Evolutionary conservation across 2,329 filamentous ascomycete species (phyloP), one percentile per base, ranked within the genome.

Genomic region (Neopestalotiopsis sp.): DNA sequence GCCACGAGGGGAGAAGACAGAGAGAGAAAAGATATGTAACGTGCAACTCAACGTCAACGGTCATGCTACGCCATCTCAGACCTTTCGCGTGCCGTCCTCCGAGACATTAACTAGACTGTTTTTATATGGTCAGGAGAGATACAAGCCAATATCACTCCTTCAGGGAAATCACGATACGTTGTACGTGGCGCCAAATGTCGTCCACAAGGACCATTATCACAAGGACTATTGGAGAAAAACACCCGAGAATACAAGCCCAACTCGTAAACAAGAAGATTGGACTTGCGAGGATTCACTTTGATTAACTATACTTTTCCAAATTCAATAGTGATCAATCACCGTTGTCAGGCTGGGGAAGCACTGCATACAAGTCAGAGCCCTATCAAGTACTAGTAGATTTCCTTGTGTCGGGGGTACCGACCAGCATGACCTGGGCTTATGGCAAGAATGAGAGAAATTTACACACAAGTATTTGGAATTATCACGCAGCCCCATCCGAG

Each of bases 21-120:
- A 53, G 45, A 38, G 34, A 38, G 34, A 38, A 38, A 38, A 38
- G 34, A 53, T 53, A 53, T 53, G 45, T 53, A 53, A 53, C 45
- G 45, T 53, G 45, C 20, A 53, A 53, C n/a, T 20, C 45, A 53
- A 53, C 45, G 45, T 53, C 20, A 53, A 53, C n/a, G 45, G 45
- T 53, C 45, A 53, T 53, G 45, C 45, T 53, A 53, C 45, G 45
- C 45, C 45, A 53, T 53, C 45, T 53, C 6, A 53, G 45, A 53
- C 45, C 45, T 53, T 24, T 7, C 45, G 45, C 45, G 45, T 53
- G 45, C 45, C 45, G 45, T 53, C 7, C 45, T 53, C 45, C 45
- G 45, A 53, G 45, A 53, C 45, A 53, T 53, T 38, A 7, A 38
- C 34, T 10, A 38, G 10, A 38, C 34, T 38, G 10, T 10, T 38